Evolutionary conservation across 2,329 filamentous ascomycete species (phyloP).

Genomic region (Raffaelea albimanens): DNA sequence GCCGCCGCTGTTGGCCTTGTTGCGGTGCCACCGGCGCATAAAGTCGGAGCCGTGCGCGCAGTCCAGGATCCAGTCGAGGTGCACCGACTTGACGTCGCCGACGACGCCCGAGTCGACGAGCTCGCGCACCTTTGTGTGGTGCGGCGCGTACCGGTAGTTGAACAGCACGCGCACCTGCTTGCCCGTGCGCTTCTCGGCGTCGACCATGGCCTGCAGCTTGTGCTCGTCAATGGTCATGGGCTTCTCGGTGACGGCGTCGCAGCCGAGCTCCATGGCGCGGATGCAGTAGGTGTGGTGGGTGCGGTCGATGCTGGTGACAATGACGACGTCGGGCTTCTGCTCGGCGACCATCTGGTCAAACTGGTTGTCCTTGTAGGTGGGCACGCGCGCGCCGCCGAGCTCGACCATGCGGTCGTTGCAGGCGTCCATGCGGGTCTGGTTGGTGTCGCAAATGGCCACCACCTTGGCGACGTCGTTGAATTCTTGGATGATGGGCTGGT

Average conservation of each 20-base stretch:
- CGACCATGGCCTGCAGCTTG: conserved; percentile 44
- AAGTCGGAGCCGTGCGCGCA: conserved; percentile 53
- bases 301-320: conserved; percentile 54
- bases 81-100: conserved; percentile 45
- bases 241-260: conserved; percentile 54
- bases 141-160: conserved; percentile 58
- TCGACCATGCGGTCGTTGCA: conserved; percentile 38
- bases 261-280: conserved; percentile 47
- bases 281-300: conserved; percentile 53
- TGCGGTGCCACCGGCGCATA: conserved; percentile 54
- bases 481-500: conserved; percentile 44
- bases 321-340: conserved; percentile 24
- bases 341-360: conserved; percentile 51
- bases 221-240: conserved; percentile 54
- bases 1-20: conserved; percentile 50
- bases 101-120: conserved; percentile 44
- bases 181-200: conserved; percentile 40
- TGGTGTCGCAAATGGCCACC: conserved; percentile 50
- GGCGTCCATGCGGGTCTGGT: conserved; percentile 48
- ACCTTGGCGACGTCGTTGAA: conserved; percentile 40
- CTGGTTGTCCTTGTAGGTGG: conserved; percentile 42
- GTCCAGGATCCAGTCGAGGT: conserved; percentile 57
- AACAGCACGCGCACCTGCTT: conserved; percentile 47
- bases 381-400: conserved; percentile 37
- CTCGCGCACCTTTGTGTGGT: conserved; percentile 51